Evolutionary conservation across 31 red algal genomes (phyloP).

Genomic region (Asparagopsis taxiformis): DNA sequence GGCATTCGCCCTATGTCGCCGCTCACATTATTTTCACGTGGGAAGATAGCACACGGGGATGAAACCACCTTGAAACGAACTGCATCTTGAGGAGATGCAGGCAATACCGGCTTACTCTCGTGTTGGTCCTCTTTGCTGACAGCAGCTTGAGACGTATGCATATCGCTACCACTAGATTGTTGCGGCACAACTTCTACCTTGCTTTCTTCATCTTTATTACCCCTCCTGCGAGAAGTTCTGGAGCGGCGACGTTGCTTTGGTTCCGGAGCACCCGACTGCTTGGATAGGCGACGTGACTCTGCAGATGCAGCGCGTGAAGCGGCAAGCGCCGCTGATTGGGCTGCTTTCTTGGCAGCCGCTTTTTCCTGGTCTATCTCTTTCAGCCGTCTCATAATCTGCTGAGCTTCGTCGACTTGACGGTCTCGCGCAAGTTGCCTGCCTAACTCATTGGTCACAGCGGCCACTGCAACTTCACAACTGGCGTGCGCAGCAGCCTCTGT

Average conservation of each 20-base stretch:
- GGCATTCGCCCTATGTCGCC: not conserved
- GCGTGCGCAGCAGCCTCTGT: not conserved
- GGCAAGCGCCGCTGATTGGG: not conserved
- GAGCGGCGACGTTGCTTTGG: not conserved
- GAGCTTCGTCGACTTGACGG: not conserved
- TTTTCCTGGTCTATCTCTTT: constrained; percentile 18
- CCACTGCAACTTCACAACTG: not conserved
- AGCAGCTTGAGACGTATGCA: too few species aligned
- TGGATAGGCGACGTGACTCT: not conserved
- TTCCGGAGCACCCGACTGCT: not conserved
- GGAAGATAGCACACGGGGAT: not conserved
- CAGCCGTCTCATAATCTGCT: not conserved
- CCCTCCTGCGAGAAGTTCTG: not conserved
- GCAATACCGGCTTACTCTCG: too few species aligned
- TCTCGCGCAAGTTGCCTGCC: not conserved
- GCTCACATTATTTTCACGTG: not conserved
- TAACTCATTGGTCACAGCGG: not conserved
- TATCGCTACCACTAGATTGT: not conserved
- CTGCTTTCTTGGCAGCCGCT: constrained; percentile 2
- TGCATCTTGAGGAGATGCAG: too few species aligned
- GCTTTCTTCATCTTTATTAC: not conserved
- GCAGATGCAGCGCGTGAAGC: not conserved
- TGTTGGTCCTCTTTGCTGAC: too few species aligned
- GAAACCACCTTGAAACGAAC: too few species aligned
- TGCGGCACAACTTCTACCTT: not conserved